These are phyloP conservation scores for Odontarrhena argentea DNA, from an alignment of 345 rosid species.

Conservation along the genomic window DNA sequence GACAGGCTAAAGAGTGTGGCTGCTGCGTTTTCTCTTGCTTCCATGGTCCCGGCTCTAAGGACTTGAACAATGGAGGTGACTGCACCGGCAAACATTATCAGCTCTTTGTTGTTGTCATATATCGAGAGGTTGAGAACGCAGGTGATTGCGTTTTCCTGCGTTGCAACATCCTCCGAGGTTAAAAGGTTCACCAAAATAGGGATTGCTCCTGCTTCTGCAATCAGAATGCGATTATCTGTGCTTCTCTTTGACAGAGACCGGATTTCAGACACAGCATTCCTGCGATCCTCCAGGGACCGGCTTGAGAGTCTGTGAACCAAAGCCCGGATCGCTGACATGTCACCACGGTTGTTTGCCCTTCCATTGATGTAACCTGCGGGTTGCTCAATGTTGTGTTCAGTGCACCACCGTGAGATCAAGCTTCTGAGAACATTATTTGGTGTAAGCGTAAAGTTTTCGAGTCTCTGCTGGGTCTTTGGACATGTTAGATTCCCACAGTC, in stretches of 20 bases:
- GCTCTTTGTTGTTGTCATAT: slow-evolving; percentile 43
- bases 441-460: slow-evolving; percentile 72
- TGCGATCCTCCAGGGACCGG: slow-evolving; percentile 67
- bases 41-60: slow-evolving; percentile 43
- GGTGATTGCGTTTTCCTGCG: slow-evolving; percentile 43
- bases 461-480: slow-evolving; percentile 96
- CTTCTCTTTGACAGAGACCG: slow-evolving; percentile 77
- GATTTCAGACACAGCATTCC: slow-evolving; percentile 79
- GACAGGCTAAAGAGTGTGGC: slow-evolving; percentile 58
- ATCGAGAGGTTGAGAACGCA: slow-evolving; percentile 44
- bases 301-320: slow-evolving; percentile 60
- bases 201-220: slow-evolving; percentile 75
- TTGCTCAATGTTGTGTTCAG: slow-evolving; percentile 72
- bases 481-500: slow-evolving; percentile 85
- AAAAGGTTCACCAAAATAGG: slow-evolving; percentile 37
- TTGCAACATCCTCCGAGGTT: slow-evolving; percentile 36
- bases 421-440: slow-evolving; percentile 76
- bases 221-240: slow-evolving; percentile 65
- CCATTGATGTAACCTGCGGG: slow-evolving; percentile 62
- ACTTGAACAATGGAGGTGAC: slow-evolving; percentile 43
- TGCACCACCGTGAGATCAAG: slow-evolving; percentile 84
- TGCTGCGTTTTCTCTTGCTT: slow-evolving; percentile 47
- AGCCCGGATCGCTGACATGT: slow-evolving; percentile 49
- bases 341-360: slow-evolving; percentile 60
- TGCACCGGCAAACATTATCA: slow-evolving; percentile 44